Evolutionary conservation across 2,329 filamentous ascomycete species (phyloP), one percentile per base, ranked within the genome.

Genomic region (Aspergillus aculeatus): DNA sequence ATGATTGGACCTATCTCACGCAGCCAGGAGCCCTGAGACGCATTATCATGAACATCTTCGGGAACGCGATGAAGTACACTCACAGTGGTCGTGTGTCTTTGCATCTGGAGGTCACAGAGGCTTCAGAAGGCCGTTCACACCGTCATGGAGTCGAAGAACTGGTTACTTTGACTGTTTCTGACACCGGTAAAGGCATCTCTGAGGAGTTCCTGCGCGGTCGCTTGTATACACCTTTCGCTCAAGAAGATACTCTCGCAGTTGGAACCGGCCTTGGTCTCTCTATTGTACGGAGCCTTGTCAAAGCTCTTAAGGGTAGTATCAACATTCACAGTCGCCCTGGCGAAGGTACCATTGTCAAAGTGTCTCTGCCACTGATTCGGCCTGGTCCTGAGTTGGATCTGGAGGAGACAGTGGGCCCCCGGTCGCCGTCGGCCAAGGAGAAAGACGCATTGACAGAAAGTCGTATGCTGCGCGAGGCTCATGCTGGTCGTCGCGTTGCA

Each of bases 161-260:
- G 19, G 67, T 76, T 3, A 71, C 71, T 0, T 58, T 84, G 16
- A 82, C 78, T 0, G 82, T 91, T 1, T 77, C 79, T 0, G 88
- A 91, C 64, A 87, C 88, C 0, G 89, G 88, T 1, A 81, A 81
- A 49, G 89, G 88, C 1, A 91, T 91, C 35, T 82, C 82, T 0
- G 77, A 83, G 5, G 84, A 88, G 10, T 91, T 85, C 63, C 73
- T 89, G 11, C 78, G 82, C 21, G 81, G 84, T 9, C 80, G 82
- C 14, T 72, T 90, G 0, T 91, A 87, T 67, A 84, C 82, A 0
- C 85, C 77, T 1, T 79, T 79, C 57, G 73, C 76, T 0, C 88
- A 91, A 62, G 88, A 90, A 66, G 81, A 89, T 51, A 73, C 78
- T 0, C 71, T 90, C 1, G 78, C 82, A 0, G 81, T 75, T 4